Percentiles rank a stretch among this genome's conserved stretches.
These are phyloP conservation scores for Neurospora sp. DNA, from an alignment of 2,329 filamentous ascomycete genomes.

Conservation along the genomic window DNA sequence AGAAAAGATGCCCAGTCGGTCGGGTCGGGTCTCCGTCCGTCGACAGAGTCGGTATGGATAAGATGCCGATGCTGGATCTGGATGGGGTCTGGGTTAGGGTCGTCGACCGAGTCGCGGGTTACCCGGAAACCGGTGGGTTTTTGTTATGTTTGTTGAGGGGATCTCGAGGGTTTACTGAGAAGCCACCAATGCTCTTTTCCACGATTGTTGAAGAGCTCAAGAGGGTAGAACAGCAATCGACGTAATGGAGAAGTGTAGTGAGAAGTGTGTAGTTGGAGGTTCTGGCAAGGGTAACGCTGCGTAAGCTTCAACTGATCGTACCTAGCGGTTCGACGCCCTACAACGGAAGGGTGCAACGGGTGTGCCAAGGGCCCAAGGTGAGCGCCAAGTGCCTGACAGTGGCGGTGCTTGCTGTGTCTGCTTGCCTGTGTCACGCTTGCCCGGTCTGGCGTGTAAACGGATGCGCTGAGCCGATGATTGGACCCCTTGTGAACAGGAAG, in stretches of 20 bases:
- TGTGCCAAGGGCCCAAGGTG: not conserved
- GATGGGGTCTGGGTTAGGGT: not conserved
- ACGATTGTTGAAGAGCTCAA: not conserved
- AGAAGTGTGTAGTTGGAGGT: not conserved
- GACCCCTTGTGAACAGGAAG: not conserved
- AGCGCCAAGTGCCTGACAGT: not conserved
- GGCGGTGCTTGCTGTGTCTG: not conserved
- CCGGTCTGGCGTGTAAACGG: not conserved
- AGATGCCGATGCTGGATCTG: not conserved
- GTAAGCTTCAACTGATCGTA: not conserved
- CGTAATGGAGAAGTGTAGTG: not conserved
- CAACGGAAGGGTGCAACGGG: not conserved
- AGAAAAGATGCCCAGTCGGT: not conserved
- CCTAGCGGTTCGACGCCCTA: not conserved
- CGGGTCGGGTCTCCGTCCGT: not conserved
- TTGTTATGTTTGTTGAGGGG: not conserved
- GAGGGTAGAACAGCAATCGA: not conserved
- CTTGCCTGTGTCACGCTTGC: not conserved
- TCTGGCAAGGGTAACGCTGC: not conserved
- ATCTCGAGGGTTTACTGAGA: not conserved
- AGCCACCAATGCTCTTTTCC: not conserved
- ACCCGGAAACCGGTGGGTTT: not conserved
- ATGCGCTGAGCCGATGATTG: not conserved
- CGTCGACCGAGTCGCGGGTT: slow-evolving; percentile 7
- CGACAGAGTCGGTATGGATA: not conserved